Evolutionary conservation across 2,329 filamentous ascomycete genomes (phyloP).

Genomic region (Sphaerostilbella broomeana): DNA sequence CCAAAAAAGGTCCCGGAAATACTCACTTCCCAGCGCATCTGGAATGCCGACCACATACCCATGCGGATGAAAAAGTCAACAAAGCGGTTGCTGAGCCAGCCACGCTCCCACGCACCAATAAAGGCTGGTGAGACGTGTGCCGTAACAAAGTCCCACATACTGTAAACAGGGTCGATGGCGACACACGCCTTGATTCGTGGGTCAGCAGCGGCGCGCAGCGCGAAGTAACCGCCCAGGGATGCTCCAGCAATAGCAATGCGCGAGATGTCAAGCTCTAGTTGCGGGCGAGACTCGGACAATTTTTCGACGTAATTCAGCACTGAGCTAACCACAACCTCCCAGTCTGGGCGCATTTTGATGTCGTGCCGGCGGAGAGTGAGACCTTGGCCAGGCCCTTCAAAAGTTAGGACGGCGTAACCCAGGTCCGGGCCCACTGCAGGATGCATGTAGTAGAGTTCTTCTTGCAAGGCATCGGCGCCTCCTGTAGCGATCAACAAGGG

Average conservation of each 20-base stretch:
- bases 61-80: constrained; percentile 17
- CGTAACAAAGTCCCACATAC: constrained; percentile 20
- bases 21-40: constrained; percentile 21
- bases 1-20: constrained; percentile 17
- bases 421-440: constrained; percentile 19
- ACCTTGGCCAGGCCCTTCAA: constrained; percentile 42
- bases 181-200: neutral
- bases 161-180: constrained; percentile 14
- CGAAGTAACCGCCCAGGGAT: constrained; percentile 40
- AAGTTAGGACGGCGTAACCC: constrained; percentile 38
- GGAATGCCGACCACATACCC: constrained; percentile 16
- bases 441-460: constrained; percentile 34
- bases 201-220: constrained; percentile 36
- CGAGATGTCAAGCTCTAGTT: constrained; percentile 29
- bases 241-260: constrained; percentile 32
- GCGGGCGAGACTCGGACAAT: constrained; percentile 13
- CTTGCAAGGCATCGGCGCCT: constrained; percentile 32
- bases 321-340: constrained; percentile 26
- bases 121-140: constrained; percentile 17
- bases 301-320: constrained; percentile 28
- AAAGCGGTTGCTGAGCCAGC: constrained; percentile 15
- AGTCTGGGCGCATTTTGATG: constrained; percentile 30
- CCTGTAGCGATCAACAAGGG: constrained; percentile 12
- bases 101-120: constrained; percentile 15
- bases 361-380: constrained; percentile 25